Base-by-base conservation (phyloP, 257 asterid species). In the Penstemon davidsonii region DNA sequence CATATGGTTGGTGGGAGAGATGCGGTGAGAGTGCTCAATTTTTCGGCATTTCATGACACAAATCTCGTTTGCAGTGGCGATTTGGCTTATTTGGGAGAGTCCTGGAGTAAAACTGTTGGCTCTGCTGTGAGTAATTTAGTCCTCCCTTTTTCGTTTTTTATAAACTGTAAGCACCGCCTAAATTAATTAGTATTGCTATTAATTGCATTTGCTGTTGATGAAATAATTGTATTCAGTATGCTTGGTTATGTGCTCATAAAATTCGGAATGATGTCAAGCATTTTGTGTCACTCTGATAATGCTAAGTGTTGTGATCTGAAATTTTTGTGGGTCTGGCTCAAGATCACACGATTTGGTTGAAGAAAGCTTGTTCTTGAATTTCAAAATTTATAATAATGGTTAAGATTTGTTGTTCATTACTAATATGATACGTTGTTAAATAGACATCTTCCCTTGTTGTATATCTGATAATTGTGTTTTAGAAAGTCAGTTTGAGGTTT, bases 1-100 rank as follows among this genome's bases (percentile, higher is more conserved):
- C 98, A 93, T 65, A 84, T 93, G 98, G 98, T 93, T 39, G 98
- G 98, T 13, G 97, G 96, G 60, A 81, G 73, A 81, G 98, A 92
- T 70, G 97, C 84, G 52, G 98, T 92, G 68, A 79, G 83, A 72
- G 98, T 93, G 75, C 86, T 93, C 39, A 81, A 86, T 72, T 81
- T 61, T 13, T 93, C 98, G 45, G 98, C 98, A 55, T 93, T 93
- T 75, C 98, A 93, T 60, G 98, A 93, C 59, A 93, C 98, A 0
- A 78, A 66, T 55, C 93, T 93, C 47, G 97, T 93, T 52, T 93
- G 98, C 81, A 76, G 77, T 56, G 98, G 98, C 12, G 96, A 90
- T 64, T 81, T 93, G 80, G 90, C 94, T 1, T 93, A 93, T 77
- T 83, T 93, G 66, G 98, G 98, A 13, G 98, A 91, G 69, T 93